Evolutionary conservation across 352 stramenopile genomes (phyloP).

Genomic region (Globisporangium iwayamae): DNA sequence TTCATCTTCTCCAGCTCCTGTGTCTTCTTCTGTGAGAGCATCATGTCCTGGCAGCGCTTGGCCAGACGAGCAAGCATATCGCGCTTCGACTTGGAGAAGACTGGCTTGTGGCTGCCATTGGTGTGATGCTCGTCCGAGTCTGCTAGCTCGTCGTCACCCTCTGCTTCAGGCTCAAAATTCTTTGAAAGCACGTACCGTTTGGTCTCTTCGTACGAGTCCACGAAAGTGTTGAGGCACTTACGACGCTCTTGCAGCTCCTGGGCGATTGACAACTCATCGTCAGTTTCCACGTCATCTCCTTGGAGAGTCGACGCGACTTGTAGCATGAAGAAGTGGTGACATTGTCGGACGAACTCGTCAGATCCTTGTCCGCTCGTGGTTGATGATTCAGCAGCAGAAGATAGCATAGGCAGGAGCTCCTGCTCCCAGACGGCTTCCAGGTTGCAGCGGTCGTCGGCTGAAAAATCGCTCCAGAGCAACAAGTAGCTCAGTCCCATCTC

Average conservation of each 20-base stretch:
- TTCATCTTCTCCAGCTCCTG: constrained; percentile 66
- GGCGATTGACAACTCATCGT: background rate
- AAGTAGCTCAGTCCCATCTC: constrained; percentile 51
- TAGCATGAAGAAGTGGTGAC: constrained; percentile 51
- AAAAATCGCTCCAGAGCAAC: constrained; percentile 32
- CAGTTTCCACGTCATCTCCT: background rate
- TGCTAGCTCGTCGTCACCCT: constrained; percentile 1
- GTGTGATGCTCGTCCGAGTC: background rate
- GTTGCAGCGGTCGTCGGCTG: constrained; percentile 16
- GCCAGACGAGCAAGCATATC: constrained; percentile 32
- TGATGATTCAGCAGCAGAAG: background rate
- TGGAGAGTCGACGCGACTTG: constrained; percentile 18
- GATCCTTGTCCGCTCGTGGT: constrained; percentile 2
- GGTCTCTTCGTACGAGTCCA: constrained; percentile 9
- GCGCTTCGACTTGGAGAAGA: background rate
- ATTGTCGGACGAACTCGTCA: constrained; percentile 20
- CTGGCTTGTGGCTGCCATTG: background rate
- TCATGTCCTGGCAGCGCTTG: constrained; percentile 36
- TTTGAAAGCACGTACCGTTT: constrained; percentile 16
- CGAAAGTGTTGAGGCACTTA: constrained; percentile 2
- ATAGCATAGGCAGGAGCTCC: constrained; percentile 24
- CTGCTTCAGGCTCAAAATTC: constrained; percentile 7
- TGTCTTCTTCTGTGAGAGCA: constrained; percentile 49
- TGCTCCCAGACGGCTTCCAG: constrained; percentile 39
- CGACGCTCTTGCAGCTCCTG: constrained; percentile 1